Conservation (phyloP, 345 rosid genomes). For the Trapa bicornis region DNA sequence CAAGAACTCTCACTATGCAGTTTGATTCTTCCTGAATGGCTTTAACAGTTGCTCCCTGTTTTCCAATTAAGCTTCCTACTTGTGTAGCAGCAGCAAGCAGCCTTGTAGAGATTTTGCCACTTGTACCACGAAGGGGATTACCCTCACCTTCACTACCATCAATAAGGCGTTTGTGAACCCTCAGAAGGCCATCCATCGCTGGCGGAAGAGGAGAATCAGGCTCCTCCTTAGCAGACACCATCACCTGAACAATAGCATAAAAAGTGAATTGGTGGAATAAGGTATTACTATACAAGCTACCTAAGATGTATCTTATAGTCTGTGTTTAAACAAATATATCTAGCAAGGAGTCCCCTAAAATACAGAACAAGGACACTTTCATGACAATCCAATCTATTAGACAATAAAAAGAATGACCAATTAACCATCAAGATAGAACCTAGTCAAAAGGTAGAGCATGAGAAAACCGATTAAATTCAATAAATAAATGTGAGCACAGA, state of each 20-base stretch:
- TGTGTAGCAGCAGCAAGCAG: constrained; percentile 93
- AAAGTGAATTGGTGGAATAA: neutral
- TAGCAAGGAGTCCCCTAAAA: neutral
- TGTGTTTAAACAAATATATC: neutral
- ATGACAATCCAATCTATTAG: neutral
- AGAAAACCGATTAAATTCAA: neutral
- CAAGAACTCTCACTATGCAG: constrained; percentile 92
- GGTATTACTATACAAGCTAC: neutral
- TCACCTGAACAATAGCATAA: constrained; percentile 42
- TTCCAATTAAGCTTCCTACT: constrained; percentile 98
- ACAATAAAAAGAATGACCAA: neutral
- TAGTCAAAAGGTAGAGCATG: neutral
- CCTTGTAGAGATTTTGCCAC: constrained; percentile 77
- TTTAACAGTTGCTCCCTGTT: constrained; percentile 93
- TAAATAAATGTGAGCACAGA: neutral
- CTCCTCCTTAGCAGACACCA: constrained; percentile 97
- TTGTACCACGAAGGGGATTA: constrained; percentile 28
- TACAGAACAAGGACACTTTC: neutral
- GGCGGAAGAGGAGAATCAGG: constrained; percentile 91
- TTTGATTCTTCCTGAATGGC: constrained; percentile 80
- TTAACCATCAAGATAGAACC: neutral
- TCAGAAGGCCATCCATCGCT: constrained; percentile 91
- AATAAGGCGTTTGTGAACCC: constrained; percentile 85
- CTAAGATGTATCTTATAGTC: neutral
- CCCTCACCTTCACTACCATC: constrained; percentile 90